Conservation (phyloP, 2,329 filamentous ascomycete genomes). For the Aspergillus ibericus region DNA sequence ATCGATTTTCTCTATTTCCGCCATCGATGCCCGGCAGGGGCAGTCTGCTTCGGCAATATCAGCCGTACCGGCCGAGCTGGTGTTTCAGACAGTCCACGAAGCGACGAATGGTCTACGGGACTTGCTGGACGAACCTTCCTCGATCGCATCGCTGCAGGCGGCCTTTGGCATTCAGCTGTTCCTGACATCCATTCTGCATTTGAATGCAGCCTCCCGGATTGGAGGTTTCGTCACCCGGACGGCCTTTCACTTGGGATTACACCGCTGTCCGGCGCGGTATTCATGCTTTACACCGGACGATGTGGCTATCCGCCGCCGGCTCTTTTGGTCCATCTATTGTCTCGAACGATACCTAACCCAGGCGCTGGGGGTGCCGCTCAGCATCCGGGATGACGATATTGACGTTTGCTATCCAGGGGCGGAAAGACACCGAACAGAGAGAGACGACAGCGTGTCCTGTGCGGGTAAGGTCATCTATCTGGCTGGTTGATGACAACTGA, state of each 20-base stretch:
- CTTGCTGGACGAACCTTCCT: slow-evolving; percentile 50
- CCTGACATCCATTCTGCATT: slow-evolving; percentile 56
- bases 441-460: background rate
- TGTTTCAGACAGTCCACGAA: slow-evolving; percentile 53
- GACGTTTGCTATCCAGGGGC: slow-evolving; percentile 58
- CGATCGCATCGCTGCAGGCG: slow-evolving; percentile 52
- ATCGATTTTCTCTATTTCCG: slow-evolving; percentile 55
- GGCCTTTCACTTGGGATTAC: slow-evolving; percentile 59
- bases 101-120: slow-evolving; percentile 52
- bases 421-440: slow-evolving; percentile 42
- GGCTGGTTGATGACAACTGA: too few species aligned
- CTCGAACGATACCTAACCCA: slow-evolving; percentile 59
- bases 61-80: slow-evolving; percentile 44
- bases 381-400: slow-evolving; percentile 58
- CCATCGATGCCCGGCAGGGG: slow-evolving; percentile 54
- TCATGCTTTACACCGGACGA: slow-evolving; percentile 52
- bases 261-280: slow-evolving; percentile 57
- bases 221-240: slow-evolving; percentile 58
- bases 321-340: slow-evolving; percentile 60
- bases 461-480: too few species aligned
- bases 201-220: slow-evolving; percentile 58
- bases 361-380: slow-evolving; percentile 56
- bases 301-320: slow-evolving; percentile 50
- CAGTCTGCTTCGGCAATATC: slow-evolving; percentile 9
- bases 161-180: slow-evolving; percentile 56